Evolutionary conservation across 306 rosid species (phyloP).

Genomic region (Malus domestica): ASM211411v1 NC_041790.1:34142501-34143000

Average conservation of each 20-base stretch:
- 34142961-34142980: no score
- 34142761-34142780: slow-evolving; percentile 36
- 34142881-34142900: neutral
- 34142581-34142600: slow-evolving; percentile 76
- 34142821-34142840: neutral
- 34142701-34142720: slow-evolving; percentile 53
- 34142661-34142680: slow-evolving; percentile 88
- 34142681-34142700: slow-evolving; percentile 71
- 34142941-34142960: no score
- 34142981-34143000: no score
- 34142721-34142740: slow-evolving; percentile 58
- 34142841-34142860: neutral
- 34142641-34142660: slow-evolving; percentile 72
- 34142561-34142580: slow-evolving; percentile 85
- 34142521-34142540: slow-evolving; percentile 73
- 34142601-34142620: slow-evolving; percentile 74
- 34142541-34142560: slow-evolving; percentile 78
- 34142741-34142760: slow-evolving; percentile 44
- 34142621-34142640: slow-evolving; percentile 69
- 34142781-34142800: slow-evolving; percentile 52
- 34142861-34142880: neutral
- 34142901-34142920: neutral
- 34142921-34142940: no score
- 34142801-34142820: slow-evolving; percentile 44
- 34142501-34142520: neutral